Evolutionary conservation across 352 stramenopile species (phyloP).

Genomic region (Thalassiosira oceanica): DNA sequence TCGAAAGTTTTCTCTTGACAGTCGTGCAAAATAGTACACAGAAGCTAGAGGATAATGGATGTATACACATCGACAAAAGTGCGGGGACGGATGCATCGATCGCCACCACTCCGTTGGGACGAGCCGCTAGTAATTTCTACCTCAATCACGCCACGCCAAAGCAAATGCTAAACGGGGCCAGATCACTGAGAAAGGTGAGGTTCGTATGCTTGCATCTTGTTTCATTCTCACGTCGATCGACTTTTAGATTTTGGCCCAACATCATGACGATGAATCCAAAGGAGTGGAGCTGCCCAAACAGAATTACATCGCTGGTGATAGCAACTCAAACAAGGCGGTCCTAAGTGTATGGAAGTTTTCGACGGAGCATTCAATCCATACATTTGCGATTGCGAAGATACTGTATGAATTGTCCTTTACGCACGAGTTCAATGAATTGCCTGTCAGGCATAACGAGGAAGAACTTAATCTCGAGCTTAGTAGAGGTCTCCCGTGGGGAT

Average conservation of each 20-base stretch:
- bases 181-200: slow-evolving; percentile 39
- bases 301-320: slow-evolving; percentile 12
- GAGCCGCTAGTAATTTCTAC: slow-evolving; percentile 95
- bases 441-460: slow-evolving; percentile 98
- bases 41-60: slow-evolving; percentile 87
- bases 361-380: slow-evolving; percentile 21
- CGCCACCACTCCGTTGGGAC: slow-evolving; percentile 85
- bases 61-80: slow-evolving; percentile 80
- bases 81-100: slow-evolving; percentile 51
- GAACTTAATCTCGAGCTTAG: slow-evolving; percentile 86
- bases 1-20: slow-evolving; percentile 73
- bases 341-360: slow-evolving; percentile 21
- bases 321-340: slow-evolving; percentile 22
- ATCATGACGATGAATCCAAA: slow-evolving; percentile 16
- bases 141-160: slow-evolving; percentile 88
- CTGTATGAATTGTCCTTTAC: slow-evolving; percentile 66
- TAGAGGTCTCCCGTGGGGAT: slow-evolving; percentile 73
- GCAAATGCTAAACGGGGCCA: slow-evolving; percentile 70
- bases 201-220: too few species aligned
- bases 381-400: slow-evolving; percentile 60
- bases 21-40: slow-evolving; percentile 61
- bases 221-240: too few species aligned
- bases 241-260: slow-evolving; percentile 41
- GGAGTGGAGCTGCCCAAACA: slow-evolving; percentile 5
- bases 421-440: slow-evolving; percentile 92